Conservation (phyloP, 169 alveolate genomes). For the Plasmodium ovale region DNA sequence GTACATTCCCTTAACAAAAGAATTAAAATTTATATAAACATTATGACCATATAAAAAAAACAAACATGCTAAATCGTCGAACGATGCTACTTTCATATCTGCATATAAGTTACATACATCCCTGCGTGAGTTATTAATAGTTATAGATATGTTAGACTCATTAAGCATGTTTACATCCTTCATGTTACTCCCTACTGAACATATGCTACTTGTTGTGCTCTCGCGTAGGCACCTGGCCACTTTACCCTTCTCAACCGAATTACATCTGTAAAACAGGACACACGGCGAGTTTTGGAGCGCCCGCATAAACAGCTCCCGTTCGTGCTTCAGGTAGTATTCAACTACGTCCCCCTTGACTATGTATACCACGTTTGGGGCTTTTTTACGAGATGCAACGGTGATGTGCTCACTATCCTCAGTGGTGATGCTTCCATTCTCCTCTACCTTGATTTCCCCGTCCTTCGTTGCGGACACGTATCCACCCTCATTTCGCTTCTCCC, state of each 20-base stretch:
- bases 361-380: constrained; percentile 22
- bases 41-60: constrained; percentile 44
- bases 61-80: constrained; percentile 28
- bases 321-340: constrained; percentile 25
- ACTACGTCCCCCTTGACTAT: constrained; percentile 33
- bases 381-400: too few species aligned
- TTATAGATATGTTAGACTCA: constrained; percentile 45
- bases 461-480: not conserved
- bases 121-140: not conserved
- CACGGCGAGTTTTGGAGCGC: not conserved
- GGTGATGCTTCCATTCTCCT: not conserved
- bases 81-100: constrained; percentile 13
- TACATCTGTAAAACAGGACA: constrained; percentile 29
- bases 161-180: constrained; percentile 47
- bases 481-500: not conserved
- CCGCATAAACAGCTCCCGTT: not conserved
- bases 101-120: constrained; percentile 30
- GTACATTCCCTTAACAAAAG: constrained; percentile 2
- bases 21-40: constrained; percentile 16
- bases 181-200: constrained; percentile 24
- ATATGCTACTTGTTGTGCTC: not conserved
- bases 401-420: not conserved
- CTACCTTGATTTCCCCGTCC: not conserved
- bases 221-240: constrained; percentile 6
- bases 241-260: constrained; percentile 26